A percentile compares a stretch with the other conserved stretches of the same genome.
phyloP scores from a whole-genome alignment of 495 filamentous ascomycete species.

The Aspergillus bridgeri region DNA sequence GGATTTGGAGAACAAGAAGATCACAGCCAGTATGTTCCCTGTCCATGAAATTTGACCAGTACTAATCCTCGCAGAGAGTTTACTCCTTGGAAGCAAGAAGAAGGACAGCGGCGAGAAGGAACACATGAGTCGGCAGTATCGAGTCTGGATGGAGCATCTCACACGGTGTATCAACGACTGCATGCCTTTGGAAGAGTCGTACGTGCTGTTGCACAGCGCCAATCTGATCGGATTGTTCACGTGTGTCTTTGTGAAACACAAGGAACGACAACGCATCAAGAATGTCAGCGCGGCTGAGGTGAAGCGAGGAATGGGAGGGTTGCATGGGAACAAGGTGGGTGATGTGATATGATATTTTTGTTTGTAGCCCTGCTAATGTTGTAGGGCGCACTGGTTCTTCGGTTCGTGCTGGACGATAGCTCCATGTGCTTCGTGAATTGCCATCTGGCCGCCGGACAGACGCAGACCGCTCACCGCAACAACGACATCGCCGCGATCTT shows the following conservation, averaged over 20 bases:
- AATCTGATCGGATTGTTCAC: constrained; percentile 93
- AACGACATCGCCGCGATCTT: constrained; percentile 91
- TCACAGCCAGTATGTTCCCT: constrained; percentile 75
- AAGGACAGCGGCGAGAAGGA: constrained; percentile 86
- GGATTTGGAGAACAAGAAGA: constrained; percentile 93
- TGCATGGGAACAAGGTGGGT: constrained; percentile 86
- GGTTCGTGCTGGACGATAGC: constrained; percentile 86
- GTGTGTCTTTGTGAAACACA: constrained; percentile 86
- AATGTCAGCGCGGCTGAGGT: constrained; percentile 77
- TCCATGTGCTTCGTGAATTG: constrained; percentile 97
- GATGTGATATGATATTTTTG: background rate
- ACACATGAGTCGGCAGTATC: constrained; percentile 95
- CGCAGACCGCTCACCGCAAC: constrained; percentile 83
- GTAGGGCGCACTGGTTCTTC: constrained; percentile 81
- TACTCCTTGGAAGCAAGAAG: constrained; percentile 69
- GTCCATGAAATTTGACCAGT: background rate
- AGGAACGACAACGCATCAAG: constrained; percentile 68
- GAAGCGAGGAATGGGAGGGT: constrained; percentile 90
- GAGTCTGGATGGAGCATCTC: constrained; percentile 90
- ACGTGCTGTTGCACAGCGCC: constrained; percentile 80
- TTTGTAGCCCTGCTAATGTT: constrained; percentile 21
- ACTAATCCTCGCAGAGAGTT: constrained; percentile 53
- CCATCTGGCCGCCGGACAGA: constrained; percentile 92
- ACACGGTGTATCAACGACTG: constrained; percentile 74
- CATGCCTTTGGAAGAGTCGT: constrained; percentile 74